Base-by-base conservation (phyloP, 192 early-diverging fungal genomes). In the Coemansia sp. region DNA sequence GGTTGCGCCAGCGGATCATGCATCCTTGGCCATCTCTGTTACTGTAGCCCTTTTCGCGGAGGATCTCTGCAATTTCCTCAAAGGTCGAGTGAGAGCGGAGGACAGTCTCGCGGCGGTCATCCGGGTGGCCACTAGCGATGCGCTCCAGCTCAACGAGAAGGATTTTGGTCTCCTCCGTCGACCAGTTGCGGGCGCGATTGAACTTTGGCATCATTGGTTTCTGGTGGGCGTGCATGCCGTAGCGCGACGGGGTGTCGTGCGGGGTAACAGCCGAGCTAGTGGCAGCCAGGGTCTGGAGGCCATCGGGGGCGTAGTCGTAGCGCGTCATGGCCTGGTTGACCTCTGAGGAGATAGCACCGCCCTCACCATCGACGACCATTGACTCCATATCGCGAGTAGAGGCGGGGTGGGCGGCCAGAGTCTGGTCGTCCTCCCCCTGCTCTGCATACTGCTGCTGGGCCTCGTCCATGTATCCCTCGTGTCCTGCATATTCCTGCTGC, bases 1-100 rank as follows among this genome's bases (percentile, higher is more conserved):
- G 83, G 40, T 83, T 83, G 80, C 80, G 80, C 80, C 80, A 83
- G 75, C 80, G 80, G 71, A 83, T 77, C 80, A 83, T 77, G 65
- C 80, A 83, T 9, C 74, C 80, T 42, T 83, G 80, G 64, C 76
- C 76, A 28, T 83, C 80, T 58, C 80, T 71, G 79, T 73, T 72
- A 37, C 37, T 34, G 50, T 74, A 83, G 33, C 72, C 76, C 43
- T 77, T 71, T 24, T 67, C 62, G 62, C 76, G 74, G 62, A 83
- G 68, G 13, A 59, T 60, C 56, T 77, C 72, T 36, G 71, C 80
- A 13, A 76, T 77, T 45, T 76, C 70, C 71, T 83, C 80, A 58
- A 76, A 83, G 20, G 80, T 83, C 42, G 71, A 26, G 59, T 76
- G 80, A 0, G 74, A 56, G 59, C 80, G 74, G 55, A 83, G 63